These are phyloP conservation scores for Annulohypoxylon truncatum DNA, from an alignment of 2,329 filamentous ascomycete genomes.

Conservation along the genomic window DNA sequence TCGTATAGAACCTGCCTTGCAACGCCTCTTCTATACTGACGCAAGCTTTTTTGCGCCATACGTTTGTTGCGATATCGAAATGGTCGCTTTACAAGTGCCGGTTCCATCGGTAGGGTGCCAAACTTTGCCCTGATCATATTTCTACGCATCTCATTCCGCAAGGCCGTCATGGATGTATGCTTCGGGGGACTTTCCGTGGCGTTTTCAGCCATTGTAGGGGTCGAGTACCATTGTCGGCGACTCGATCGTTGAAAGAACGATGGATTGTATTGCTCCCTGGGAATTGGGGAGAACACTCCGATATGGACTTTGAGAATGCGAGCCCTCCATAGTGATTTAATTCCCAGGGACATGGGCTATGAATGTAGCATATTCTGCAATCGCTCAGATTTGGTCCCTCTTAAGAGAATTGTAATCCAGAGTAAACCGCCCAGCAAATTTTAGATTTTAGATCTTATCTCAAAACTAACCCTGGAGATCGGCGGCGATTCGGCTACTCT, in stretches of 20 bases:
- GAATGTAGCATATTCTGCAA: constrained; percentile 42
- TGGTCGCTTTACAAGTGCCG: constrained; percentile 32
- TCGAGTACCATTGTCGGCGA: constrained; percentile 38
- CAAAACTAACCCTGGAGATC: not conserved
- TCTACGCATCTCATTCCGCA: constrained; percentile 22
- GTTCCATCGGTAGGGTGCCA: constrained; percentile 5
- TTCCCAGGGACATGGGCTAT: constrained; percentile 51
- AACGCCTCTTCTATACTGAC: constrained; percentile 38
- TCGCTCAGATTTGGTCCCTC: constrained; percentile 10
- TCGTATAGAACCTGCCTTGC: constrained; percentile 41
- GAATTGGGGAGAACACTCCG: constrained; percentile 46
- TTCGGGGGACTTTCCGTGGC: not conserved
- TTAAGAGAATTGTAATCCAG: not conserved
- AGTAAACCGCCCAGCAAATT: not conserved
- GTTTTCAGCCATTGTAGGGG: not conserved
- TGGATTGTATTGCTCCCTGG: constrained; percentile 42
- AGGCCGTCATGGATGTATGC: constrained; percentile 18
- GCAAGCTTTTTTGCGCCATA: constrained; percentile 31
- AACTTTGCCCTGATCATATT: constrained; percentile 30
- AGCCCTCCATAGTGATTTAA: constrained; percentile 49
- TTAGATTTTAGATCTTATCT: constrained; percentile 27
- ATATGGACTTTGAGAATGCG: constrained; percentile 38
- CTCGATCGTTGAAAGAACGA: constrained; percentile 14
- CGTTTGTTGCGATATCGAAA: constrained; percentile 32
- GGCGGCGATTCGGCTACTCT: constrained; percentile 8